phyloP scores from a whole-genome alignment of 2,329 filamentous ascomycete species.

The Setomelanomma holmii region DNA sequence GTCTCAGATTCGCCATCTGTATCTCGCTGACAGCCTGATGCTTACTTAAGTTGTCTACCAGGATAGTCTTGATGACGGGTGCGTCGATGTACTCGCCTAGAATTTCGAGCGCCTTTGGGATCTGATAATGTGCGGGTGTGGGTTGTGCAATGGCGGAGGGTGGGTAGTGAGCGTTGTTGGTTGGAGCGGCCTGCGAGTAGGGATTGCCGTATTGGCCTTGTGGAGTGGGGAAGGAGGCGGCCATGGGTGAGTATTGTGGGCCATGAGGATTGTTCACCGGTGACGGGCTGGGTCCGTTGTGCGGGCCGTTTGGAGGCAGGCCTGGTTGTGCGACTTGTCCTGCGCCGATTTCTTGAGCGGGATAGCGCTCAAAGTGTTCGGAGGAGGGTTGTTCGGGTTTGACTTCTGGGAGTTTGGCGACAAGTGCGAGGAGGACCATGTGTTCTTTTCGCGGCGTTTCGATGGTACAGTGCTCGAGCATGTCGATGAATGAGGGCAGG shows the following conservation, averaged over 20 bases:
- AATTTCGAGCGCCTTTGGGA: conserved; percentile 50
- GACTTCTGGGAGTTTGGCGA: conserved; percentile 62
- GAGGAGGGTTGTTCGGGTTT: conserved; percentile 37
- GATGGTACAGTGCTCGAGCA: conserved; percentile 84
- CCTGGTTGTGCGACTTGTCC: conserved; percentile 24
- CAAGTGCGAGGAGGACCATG: conserved; percentile 82
- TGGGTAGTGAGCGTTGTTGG: conserved; percentile 15
- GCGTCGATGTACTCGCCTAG: conserved; percentile 52
- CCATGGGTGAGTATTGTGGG: conserved; percentile 45
- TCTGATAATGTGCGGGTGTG: conserved; percentile 37
- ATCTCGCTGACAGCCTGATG: conserved; percentile 48
- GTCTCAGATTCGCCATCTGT: conserved; percentile 76
- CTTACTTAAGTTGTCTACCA: conserved; percentile 36
- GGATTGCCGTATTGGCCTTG: conserved; percentile 29
- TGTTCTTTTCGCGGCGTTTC: conserved; percentile 75
- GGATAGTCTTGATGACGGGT: conserved; percentile 51
- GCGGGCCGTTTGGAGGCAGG: conserved; percentile 27
- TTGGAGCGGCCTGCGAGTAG: conserved; percentile 20
- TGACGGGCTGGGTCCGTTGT: conserved; percentile 28
- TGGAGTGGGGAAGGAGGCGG: conserved; percentile 28
- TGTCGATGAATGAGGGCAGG: conserved; percentile 85
- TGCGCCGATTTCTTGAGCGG: conserved; percentile 20
- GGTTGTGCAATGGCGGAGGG: conserved; percentile 14
- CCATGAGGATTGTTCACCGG: conserved; percentile 41
- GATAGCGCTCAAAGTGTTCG: conserved; percentile 33